These are phyloP conservation scores for Trichoderma lentiforme DNA, from an alignment of 2,329 filamentous ascomycete species.

Conservation along the genomic window DNA sequence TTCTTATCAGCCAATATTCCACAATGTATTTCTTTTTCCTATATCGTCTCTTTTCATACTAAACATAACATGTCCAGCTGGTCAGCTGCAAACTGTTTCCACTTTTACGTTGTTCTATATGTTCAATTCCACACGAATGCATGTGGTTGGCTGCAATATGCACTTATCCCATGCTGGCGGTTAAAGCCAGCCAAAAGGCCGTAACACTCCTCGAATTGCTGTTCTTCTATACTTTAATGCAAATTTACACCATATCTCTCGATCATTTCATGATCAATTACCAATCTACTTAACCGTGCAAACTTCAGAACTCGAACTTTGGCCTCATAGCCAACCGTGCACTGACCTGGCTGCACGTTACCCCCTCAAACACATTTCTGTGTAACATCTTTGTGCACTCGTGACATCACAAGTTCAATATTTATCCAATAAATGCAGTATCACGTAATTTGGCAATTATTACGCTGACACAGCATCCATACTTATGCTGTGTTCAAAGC, in stretches of 20 bases:
- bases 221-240: not conserved
- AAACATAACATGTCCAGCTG: no score
- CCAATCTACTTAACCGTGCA: not conserved
- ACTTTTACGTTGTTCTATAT: not conserved
- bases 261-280: not conserved
- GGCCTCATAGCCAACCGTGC: not conserved
- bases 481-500: not conserved
- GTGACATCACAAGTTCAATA: not conserved
- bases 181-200: not conserved
- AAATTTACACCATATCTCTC: not conserved
- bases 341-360: not conserved
- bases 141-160: not conserved
- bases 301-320: not conserved
- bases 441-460: not conserved
- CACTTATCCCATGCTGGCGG: not conserved
- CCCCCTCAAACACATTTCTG: not conserved
- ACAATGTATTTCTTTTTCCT: not conserved
- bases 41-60: not conserved
- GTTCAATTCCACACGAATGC: not conserved
- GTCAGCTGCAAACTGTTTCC: not conserved
- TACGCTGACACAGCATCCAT: not conserved
- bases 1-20: not conserved
- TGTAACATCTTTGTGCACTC: not conserved
- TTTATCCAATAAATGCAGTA: not conserved
- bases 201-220: not conserved